Percentiles rank a stretch among this genome's conserved stretches.
phyloP scores from a whole-genome alignment of 495 filamentous ascomycete species.

The Neurospora sp. region DNA sequence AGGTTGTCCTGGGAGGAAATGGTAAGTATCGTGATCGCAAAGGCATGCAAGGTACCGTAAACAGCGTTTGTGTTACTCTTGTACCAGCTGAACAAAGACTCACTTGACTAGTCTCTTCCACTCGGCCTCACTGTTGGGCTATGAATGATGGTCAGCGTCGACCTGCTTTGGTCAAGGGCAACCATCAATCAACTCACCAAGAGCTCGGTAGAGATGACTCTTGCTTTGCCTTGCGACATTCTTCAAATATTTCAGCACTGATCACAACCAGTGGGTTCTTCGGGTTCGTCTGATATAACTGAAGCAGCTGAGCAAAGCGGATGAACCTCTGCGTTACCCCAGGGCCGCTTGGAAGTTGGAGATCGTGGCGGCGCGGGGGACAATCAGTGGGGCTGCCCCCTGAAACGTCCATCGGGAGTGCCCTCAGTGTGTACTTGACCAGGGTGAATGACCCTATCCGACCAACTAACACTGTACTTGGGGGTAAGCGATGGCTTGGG shows the following conservation, averaged over 20 bases:
- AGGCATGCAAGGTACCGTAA: not conserved
- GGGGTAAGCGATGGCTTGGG: too few species aligned
- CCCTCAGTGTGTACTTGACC: not conserved
- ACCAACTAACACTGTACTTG: not conserved
- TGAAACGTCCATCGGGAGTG: not conserved
- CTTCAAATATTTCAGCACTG: not conserved
- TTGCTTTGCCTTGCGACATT: conserved; percentile 12
- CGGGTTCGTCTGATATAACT: not conserved
- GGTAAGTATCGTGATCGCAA: conserved; percentile 4
- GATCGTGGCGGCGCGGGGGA: not conserved
- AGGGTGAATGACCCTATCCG: not conserved
- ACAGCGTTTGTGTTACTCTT: conserved; percentile 2
- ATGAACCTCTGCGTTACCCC: not conserved
- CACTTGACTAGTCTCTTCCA: conserved; percentile 52
- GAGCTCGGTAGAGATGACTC: conserved; percentile 19
- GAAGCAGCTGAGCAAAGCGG: not conserved
- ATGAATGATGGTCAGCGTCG: not conserved
- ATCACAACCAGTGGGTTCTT: not conserved
- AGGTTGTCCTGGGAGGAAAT: conserved; percentile 47
- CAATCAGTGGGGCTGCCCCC: not conserved
- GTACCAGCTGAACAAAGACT: not conserved
- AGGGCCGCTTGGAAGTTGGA: not conserved
- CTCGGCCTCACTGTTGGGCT: conserved; percentile 49
- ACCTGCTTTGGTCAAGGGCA: not conserved
- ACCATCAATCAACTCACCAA: conserved; percentile 20